A percentile compares a stretch with the other conserved stretches of the same genome.
These are phyloP conservation scores for Anethum foeniculum DNA, from an alignment of 140 eudicot species.

Conservation along the genomic window DNA sequence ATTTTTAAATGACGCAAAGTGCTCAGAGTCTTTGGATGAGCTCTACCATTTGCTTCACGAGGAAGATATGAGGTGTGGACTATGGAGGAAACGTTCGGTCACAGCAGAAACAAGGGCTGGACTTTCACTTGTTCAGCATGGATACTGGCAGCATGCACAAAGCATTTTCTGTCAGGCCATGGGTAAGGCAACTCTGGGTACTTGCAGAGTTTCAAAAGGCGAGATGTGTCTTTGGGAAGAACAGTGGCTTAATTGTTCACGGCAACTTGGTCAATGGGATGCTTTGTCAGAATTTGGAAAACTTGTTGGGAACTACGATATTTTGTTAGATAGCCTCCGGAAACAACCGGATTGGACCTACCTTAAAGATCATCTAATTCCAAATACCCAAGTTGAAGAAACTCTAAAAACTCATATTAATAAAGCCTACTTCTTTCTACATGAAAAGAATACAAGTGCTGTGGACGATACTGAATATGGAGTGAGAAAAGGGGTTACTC, in stretches of 20 bases:
- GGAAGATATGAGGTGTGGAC: constrained; percentile 94
- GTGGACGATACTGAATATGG: constrained; percentile 79
- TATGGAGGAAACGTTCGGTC: constrained; percentile 82
- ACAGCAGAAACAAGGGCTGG: constrained; percentile 89
- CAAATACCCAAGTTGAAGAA: constrained; percentile 88
- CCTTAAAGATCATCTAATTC: constrained; percentile 76
- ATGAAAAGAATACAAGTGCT: constrained; percentile 72
- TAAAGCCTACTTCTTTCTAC: constrained; percentile 81
- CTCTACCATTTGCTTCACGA: constrained; percentile 85
- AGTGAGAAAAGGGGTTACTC: constrained; percentile 76
- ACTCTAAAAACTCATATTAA: constrained; percentile 82
- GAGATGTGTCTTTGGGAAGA: constrained; percentile 99
- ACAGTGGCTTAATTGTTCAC: constrained; percentile 86
- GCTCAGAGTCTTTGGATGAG: constrained; percentile 90
- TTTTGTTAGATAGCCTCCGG: constrained; percentile 84
- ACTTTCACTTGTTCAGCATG: constrained; percentile 95
- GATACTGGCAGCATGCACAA: constrained; percentile 95
- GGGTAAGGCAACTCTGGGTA: constrained; percentile 90
- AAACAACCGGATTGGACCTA: constrained; percentile 89
- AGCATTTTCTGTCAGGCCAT: constrained; percentile 88
- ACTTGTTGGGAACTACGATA: constrained; percentile 75
- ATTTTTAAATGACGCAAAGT: constrained; percentile 66
- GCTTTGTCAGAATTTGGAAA: constrained; percentile 78
- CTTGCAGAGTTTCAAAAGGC: constrained; percentile 83
- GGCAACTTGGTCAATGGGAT: constrained; percentile 95